Percentiles rank a stretch among this genome's conserved stretches.
These are phyloP conservation scores for Tulasnella sp. DNA, from an alignment of 768 basidiomycete species.

Conservation along the genomic window DNA sequence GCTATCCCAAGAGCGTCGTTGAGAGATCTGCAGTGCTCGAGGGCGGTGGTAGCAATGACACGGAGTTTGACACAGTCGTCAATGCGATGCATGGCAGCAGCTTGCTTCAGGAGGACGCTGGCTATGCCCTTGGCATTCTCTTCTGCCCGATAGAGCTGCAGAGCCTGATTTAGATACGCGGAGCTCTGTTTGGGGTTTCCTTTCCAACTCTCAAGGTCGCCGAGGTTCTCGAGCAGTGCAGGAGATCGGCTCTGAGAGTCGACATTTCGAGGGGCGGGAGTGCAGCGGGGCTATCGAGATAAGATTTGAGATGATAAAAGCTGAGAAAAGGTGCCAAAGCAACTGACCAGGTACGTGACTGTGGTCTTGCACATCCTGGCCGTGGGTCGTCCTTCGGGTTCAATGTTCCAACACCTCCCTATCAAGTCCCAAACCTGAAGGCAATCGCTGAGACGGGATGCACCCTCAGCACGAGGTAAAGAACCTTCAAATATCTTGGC, in stretches of 20 bases:
- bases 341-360: background rate
- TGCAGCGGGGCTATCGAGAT: background rate
- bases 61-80: background rate
- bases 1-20: background rate
- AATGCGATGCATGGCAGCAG: background rate
- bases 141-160: background rate
- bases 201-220: slow-evolving; percentile 1
- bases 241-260: background rate
- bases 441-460: background rate
- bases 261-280: background rate
- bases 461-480: background rate
- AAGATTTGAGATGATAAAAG: background rate
- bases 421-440: background rate
- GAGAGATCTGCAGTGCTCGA: background rate
- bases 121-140: background rate
- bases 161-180: background rate
- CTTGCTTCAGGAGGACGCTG: background rate
- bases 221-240: background rate
- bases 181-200: background rate
- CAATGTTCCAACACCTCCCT: background rate
- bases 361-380: background rate
- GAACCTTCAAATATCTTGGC: background rate
- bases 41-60: background rate
- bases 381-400: background rate
- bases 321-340: no score